Evolutionary conservation across 1,284 basidiomycete species (phyloP).

Genomic region (Trichosporon coremiiforme): DNA sequence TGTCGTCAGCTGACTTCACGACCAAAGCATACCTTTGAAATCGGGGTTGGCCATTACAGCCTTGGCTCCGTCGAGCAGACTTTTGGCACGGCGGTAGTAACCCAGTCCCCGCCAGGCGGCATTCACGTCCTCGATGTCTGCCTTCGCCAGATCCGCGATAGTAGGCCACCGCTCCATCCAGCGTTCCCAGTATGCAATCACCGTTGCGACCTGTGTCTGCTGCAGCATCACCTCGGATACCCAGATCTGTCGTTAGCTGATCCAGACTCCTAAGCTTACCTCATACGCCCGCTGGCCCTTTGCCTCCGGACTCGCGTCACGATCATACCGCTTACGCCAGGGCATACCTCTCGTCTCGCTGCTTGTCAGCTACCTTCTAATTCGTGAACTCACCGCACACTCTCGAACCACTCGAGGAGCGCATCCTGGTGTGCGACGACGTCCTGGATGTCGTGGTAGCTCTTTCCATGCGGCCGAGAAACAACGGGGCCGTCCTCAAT

Average conservation of each 20-base stretch:
- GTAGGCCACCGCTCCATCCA: conserved; percentile 88
- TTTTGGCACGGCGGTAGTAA: conserved; percentile 84
- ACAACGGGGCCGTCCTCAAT: conserved; percentile 29
- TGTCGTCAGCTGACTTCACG: conserved; percentile 22
- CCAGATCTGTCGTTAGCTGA: conserved; percentile 24
- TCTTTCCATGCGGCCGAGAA: conserved; percentile 36
- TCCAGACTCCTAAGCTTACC: conserved; percentile 30
- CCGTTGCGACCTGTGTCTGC: conserved; percentile 84
- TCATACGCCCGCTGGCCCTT: conserved; percentile 57
- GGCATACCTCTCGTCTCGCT: conserved; percentile 56
- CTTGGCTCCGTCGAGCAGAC: conserved; percentile 74
- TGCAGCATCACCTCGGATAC: conserved; percentile 95
- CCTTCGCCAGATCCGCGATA: conserved; percentile 71
- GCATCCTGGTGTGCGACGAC: conserved; percentile 37
- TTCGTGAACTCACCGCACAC: conserved; percentile 41
- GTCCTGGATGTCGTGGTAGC: conserved; percentile 39
- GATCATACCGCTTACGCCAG: conserved; percentile 53
- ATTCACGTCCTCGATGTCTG: conserved; percentile 81
- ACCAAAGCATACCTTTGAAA: conserved; percentile 41
- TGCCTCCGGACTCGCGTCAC: conserved; percentile 36
- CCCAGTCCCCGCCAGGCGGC: conserved; percentile 81
- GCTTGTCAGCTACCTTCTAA: background rate
- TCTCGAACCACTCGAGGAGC: conserved; percentile 54
- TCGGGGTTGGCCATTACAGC: conserved; percentile 69
- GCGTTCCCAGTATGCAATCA: conserved; percentile 82